These are phyloP conservation scores for Chrysopogon serrulatus DNA, from an alignment of 176 grass and related monocot species.

Conservation along the genomic window DNA sequence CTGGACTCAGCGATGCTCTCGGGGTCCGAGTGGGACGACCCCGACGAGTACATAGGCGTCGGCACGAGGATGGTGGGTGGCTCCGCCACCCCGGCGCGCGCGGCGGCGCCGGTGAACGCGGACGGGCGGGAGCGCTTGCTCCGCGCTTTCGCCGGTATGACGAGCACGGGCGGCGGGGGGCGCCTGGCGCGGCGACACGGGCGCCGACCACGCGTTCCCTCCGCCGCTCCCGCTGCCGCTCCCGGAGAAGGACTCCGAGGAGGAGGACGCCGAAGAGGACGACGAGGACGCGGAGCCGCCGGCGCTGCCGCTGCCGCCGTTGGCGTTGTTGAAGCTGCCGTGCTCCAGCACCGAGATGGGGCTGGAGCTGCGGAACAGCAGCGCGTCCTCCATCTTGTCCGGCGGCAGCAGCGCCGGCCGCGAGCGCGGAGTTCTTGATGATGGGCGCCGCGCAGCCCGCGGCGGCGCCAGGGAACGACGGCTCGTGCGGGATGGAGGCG, in stretches of 20 bases:
- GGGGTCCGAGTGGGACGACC: slow-evolving; percentile 37
- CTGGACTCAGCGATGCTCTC: slow-evolving; percentile 67
- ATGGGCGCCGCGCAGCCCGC: neutral
- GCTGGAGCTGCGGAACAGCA: slow-evolving; percentile 78
- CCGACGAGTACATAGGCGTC: slow-evolving; percentile 36
- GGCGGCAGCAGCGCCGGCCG: slow-evolving; percentile 31
- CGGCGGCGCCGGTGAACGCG: slow-evolving; percentile 23
- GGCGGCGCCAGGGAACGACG: slow-evolving; percentile 1
- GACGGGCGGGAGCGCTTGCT: slow-evolving; percentile 82
- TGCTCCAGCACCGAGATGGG: slow-evolving; percentile 83
- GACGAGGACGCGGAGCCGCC: slow-evolving; percentile 49
- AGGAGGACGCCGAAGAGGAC: slow-evolving; percentile 60
- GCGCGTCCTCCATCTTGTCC: slow-evolving; percentile 29
- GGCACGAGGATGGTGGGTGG: slow-evolving; percentile 40
- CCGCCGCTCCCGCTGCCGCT: neutral
- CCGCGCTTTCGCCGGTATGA: slow-evolving; percentile 64
- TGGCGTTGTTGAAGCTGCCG: slow-evolving; percentile 31
- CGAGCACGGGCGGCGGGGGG: slow-evolving; percentile 46
- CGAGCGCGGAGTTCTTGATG: slow-evolving; percentile 34
- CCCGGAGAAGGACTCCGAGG: slow-evolving; percentile 58
- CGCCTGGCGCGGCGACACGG: slow-evolving; percentile 43
- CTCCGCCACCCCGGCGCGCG: neutral
- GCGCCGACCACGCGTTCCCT: slow-evolving; percentile 17
- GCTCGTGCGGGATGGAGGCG: slow-evolving; percentile 56
- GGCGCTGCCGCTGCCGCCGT: neutral